A percentile compares a stretch with the other conserved stretches of the same genome.
Conservation (phyloP, 345 rosid species). For the Bruguiera sexangula region DNA sequence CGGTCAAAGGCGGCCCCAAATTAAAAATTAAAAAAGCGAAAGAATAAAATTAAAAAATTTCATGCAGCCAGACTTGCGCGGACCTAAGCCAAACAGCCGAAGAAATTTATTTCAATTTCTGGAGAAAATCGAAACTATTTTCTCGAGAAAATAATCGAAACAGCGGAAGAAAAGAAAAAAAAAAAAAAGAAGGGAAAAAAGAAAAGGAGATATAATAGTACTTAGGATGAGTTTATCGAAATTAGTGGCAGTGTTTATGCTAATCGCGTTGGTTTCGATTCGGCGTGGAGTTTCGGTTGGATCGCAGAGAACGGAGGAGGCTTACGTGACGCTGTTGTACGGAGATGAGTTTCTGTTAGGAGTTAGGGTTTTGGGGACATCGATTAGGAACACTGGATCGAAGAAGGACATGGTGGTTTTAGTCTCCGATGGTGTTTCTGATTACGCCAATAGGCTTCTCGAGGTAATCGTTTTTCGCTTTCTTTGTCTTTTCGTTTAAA, state of each 20-base stretch:
- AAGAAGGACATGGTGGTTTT: slow-evolving; percentile 78
- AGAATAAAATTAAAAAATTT: neutral
- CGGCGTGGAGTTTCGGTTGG: slow-evolving; percentile 37
- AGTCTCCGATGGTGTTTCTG: slow-evolving; percentile 91
- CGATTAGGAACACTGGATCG: slow-evolving; percentile 79
- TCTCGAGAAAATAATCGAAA: too few species aligned
- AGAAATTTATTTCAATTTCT: neutral
- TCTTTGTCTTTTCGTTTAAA: neutral
- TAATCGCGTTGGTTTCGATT: slow-evolving; percentile 33
- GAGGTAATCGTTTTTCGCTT: slow-evolving; percentile 25
- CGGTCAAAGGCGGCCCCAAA: neutral
- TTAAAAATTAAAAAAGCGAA: neutral
- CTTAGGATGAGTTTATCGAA: slow-evolving; percentile 11
- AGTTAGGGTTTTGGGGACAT: slow-evolving; percentile 89
- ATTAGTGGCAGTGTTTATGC: slow-evolving; percentile 4
- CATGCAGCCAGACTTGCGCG: neutral
- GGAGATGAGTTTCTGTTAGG: slow-evolving; percentile 96
- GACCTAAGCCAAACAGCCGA: neutral
- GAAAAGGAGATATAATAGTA: neutral
- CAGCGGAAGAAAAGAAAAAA: too few species aligned
- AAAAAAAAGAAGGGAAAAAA: too few species aligned
- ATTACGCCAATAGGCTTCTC: slow-evolving; percentile 64
- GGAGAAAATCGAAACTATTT: neutral
- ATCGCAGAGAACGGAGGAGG: slow-evolving; percentile 43
- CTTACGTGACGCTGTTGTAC: slow-evolving; percentile 80